Evolutionary conservation across 371 early-diverging fungal species (phyloP).

Genomic region (Mucor velutinosus): DNA sequence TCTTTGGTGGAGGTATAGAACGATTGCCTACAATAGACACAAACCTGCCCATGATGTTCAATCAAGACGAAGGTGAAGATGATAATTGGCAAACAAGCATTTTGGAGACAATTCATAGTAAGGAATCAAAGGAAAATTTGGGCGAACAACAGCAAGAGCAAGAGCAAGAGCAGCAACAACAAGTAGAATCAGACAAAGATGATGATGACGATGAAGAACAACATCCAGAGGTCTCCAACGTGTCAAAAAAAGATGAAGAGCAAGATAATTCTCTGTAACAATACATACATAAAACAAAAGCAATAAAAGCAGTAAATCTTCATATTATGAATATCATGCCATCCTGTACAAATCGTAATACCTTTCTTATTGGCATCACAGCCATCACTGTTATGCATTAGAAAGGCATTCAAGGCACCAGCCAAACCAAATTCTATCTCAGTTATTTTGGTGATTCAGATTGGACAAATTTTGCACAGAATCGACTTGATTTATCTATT

Average conservation of each 20-base stretch:
- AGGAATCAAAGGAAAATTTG: not conserved
- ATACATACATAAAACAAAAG: not conserved
- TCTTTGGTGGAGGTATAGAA: not conserved
- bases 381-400: too few species aligned
- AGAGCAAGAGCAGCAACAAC: not conserved
- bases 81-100: constrained; percentile 9
- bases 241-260: not conserved
- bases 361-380: too few species aligned
- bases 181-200: not conserved
- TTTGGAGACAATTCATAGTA: constrained; percentile 11
- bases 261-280: not conserved
- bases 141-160: not conserved
- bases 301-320: not conserved
- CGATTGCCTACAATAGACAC: constrained; percentile 6
- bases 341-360: too few species aligned
- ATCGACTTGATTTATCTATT: too few species aligned
- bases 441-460: too few species aligned
- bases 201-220: not conserved
- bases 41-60: constrained; percentile 11
- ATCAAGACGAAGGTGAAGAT: not conserved
- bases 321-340: not conserved
- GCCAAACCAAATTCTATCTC: too few species aligned
- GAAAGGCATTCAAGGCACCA: too few species aligned
- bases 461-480: too few species aligned
- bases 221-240: not conserved